Evolutionary conservation across 208 protist species (phyloP), one percentile per base, ranked within the genome.

Genomic region (Strigomonas culicis): DNA sequence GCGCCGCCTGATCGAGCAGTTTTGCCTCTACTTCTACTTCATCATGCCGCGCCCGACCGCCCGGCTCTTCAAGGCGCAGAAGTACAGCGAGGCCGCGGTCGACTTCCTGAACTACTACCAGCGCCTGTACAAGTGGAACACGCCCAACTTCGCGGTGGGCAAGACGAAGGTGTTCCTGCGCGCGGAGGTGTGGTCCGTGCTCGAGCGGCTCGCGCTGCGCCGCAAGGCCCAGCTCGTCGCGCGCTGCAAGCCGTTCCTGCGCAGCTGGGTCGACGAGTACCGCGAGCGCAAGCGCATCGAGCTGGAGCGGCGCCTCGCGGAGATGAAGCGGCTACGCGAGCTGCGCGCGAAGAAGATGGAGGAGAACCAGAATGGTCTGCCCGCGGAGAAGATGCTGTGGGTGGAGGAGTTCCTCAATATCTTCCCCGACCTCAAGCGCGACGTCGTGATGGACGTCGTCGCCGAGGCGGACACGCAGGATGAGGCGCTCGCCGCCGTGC

Each of bases 121-220:
- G 64, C 68, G 70, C 19, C 50, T 94, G 11, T 93, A 90, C 66
- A 21, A 43, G 21, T 92, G 82, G 82, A 28, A 59, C 15, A 70
- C 52, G 43, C 90, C 85, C 0, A 86, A 92, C 78, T 94, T 81
- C 60, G 90, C 82, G 3, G 72, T 94, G 22, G 90, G 90, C 28
- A 81, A 82, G 74, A 94, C 80, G 21, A 94, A 96, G 70, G 90
- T 96, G 15, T 96, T 96, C 73, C 61, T 92, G 3, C 80, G 81
- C n/a, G 82, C 84, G 1, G 81, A 94, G 63, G 84, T 94, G 63
- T 92, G 84, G 83, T 85, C 85, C 21, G 77, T 74, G 27, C 80
- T 96, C 6, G 87, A 96, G 74, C 84, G 83, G 19, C 70, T 91
- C 30, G 69, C 86, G 58, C 73, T 92, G 51, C 85, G 84, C 53